Percentiles rank a stretch among this genome's conserved stretches.
Evolutionary conservation across 2,329 filamentous ascomycete genomes (phyloP).

Genomic region (Cyphellophora europaea): DNA sequence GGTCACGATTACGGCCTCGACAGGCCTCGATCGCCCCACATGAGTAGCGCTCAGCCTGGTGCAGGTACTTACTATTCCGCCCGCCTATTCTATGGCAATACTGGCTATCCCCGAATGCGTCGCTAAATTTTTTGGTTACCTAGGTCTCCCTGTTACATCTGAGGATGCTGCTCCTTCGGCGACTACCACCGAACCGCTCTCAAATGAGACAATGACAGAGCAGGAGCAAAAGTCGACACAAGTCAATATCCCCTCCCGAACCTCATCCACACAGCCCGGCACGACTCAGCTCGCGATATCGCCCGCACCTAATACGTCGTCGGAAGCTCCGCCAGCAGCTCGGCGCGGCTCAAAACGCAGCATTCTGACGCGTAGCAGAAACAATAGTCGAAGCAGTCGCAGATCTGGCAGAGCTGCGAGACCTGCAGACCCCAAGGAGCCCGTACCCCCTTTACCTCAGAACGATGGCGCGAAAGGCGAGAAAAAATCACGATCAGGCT

Average conservation of each 20-base stretch:
- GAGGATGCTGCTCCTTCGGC: too few species aligned
- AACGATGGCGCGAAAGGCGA: constrained; percentile 6
- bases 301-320: constrained; percentile 6
- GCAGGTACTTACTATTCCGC: too few species aligned
- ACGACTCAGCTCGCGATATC: constrained; percentile 1
- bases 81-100: too few species aligned
- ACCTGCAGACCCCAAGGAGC: constrained; percentile 9
- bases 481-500: constrained; percentile 16
- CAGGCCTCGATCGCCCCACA: constrained; percentile 20
- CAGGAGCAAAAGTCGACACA: constrained; percentile 9
- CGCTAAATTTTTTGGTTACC: too few species aligned
- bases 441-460: constrained; percentile 13
- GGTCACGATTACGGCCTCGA: constrained; percentile 8
- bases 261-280: constrained; percentile 13
- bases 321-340: constrained; percentile 13
- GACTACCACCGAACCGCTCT: too few species aligned
- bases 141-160: too few species aligned
- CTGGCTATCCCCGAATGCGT: too few species aligned
- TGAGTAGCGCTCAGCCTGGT: constrained; percentile 19
- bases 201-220: too few species aligned
- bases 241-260: constrained; percentile 17
- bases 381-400: constrained; percentile 18
- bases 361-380: constrained; percentile 17
- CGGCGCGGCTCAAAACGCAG: constrained; percentile 20
- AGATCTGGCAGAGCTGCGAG: constrained; percentile 14